A percentile compares a stretch with the other conserved stretches of the same genome.
Conservation (phyloP, 2,329 filamentous ascomycete species). For the Pseudogymnoascus sp. region DNA sequence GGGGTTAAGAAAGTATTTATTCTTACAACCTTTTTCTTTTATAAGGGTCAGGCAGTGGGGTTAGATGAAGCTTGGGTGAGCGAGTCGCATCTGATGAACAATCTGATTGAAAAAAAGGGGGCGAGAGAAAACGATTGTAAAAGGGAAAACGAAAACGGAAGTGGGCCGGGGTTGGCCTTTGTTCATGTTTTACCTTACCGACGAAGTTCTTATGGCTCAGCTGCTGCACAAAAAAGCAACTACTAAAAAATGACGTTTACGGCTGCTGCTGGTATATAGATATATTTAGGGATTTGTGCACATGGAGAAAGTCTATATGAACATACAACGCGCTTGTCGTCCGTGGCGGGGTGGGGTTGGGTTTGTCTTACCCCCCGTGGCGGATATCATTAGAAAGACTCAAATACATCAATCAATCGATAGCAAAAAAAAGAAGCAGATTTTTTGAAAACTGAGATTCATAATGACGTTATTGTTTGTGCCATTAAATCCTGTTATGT, state of each 20-base stretch:
- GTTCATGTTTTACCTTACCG: constrained; percentile 3
- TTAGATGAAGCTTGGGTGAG: constrained; percentile 1
- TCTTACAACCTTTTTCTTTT: neutral
- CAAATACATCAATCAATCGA: constrained; percentile 1
- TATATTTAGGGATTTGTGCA: constrained; percentile 7
- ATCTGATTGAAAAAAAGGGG: neutral
- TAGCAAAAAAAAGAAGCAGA: neutral
- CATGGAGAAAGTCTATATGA: constrained; percentile 3
- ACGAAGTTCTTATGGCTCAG: constrained; percentile 9
- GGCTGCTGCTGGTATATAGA: constrained; percentile 4
- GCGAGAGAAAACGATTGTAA: neutral
- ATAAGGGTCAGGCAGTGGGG: neutral
- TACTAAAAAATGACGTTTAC: constrained; percentile 4
- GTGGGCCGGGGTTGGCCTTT: neutral
- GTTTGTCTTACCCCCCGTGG: neutral
- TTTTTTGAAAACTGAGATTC: neutral
- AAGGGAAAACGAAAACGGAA: neutral
- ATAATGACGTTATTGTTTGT: neutral
- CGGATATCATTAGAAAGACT: constrained; percentile 1
- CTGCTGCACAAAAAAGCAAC: neutral
- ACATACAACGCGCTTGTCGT: neutral
- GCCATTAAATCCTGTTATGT: constrained; percentile 9
- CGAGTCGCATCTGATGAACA: constrained; percentile 6
- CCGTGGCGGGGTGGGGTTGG: neutral
- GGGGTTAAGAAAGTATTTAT: neutral